Base-by-base conservation (phyloP, 2,329 filamentous ascomycete species). In the Elsinoe necatrix region DNA sequence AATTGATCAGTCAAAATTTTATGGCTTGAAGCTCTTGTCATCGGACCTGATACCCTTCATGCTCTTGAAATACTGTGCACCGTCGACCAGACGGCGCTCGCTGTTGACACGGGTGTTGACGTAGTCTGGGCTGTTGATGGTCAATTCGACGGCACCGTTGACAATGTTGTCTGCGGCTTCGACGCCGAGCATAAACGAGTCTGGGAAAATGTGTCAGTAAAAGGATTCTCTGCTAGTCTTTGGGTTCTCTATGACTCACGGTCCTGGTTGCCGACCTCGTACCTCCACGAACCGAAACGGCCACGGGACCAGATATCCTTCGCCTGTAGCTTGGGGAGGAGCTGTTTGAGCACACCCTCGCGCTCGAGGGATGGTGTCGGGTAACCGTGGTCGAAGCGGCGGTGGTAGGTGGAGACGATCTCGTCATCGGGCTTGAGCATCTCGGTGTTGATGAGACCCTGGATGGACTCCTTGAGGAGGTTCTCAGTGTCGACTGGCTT, bases 381-480 rank as follows among this genome's bases (percentile, higher is more conserved):
- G 80, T 98, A 98, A 64, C 93, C 93, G 79, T 97, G 93, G 73
- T 96, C 88, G 74, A 98, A 98, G 73, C 87, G 84, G 75, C 93
- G 89, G 82, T 96, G 89, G 80, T 98, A 98, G 63, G 91, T 96
- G 54, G 90, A 95, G 67, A 98, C 90, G 63, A 98, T 95, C 78
- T 96, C 92, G 68, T 97, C 93, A 55, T 81, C 80, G 55, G 92
- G 79, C 74, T 85, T 83, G 75, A 98, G 85, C 89, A 98, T 95
- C 64, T 95, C 87, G 16, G 93, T 98, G 82, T 96, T 97, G 80
- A 98, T 81, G 52, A 97, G 86, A 68, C 93, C 93, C 77, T 95
- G 87, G 71, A 98, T 97, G 68, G 83, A 93, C 69, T 98, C 91
- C 72, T 81, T 82, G 67, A 98, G 80, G 61, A 98, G 75, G 72